Base-by-base conservation (phyloP, 2,329 filamentous ascomycete species). In the Penicillium sp. region DNA sequence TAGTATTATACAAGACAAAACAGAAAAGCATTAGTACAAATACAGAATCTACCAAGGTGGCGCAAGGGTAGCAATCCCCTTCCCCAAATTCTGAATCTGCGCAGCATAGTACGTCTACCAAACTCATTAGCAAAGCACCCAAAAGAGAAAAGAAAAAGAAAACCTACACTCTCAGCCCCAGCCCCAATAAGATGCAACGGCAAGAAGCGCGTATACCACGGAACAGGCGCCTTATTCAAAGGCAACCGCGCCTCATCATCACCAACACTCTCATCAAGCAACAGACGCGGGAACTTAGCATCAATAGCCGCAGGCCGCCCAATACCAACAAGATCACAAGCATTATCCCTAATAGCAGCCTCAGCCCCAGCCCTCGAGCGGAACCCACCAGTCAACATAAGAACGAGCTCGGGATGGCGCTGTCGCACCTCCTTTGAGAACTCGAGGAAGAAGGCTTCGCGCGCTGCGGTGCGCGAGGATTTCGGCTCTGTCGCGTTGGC, bases 361-460 rank as follows among this genome's bases (percentile, higher is more conserved):
- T 79, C 76, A 71, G 82, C 82, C 3, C 77, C 81, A 0, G 67
- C 65, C 3, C 79, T 71, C 0, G 78, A 81, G 1, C 84, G 78
- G 68, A 89, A 86, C 0, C 86, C 86, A 4, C 86, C 86, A 0
- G 84, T 87, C 4, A 88, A 77, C 74, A 84, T 80, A 32, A 85
- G 67, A 0, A 78, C 70, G 0, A 81, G 68, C 4, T 71, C 59
- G 0, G 78, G 76, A 52, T 81, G 76, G 25, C 72, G 69, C 5
- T 66, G 63, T 29, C 82, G 77, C 34, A 83, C 78, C 9, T 75
- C 72, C n/a, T 75, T 71, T 0, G 84, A 82, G 59, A 88, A 89
- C 44, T 87, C 82, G 1, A 88, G 74, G 72, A 90, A 89, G 75
- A 86, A 89, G 0, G 85, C 84, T 61, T 89, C 86, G 8, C 86